Base-by-base conservation (phyloP, 179 eudicot species). In the Carnegiea gigantea region DNA sequence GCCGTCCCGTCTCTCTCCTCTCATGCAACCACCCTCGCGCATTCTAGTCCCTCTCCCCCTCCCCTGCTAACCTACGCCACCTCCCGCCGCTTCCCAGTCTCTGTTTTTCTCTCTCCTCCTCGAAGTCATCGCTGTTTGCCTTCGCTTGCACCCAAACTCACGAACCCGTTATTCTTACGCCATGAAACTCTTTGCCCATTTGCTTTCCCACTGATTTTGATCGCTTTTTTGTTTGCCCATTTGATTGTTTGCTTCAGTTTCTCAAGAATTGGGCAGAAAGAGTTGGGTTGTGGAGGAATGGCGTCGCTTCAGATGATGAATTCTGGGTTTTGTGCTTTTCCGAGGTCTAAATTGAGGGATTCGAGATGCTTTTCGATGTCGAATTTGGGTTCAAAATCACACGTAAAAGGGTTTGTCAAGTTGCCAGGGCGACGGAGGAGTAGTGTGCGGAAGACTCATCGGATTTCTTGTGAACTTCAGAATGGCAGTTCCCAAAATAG, bases 251-350 rank as follows among this genome's bases (percentile, higher is more conserved):
- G 70, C 62, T 33, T n/a, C 11, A 9, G n/a, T 36, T 79, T 51
- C 57, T 11, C 57, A 5, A 76, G 46, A 76, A n/a, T 0, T 9
- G 23, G 65, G 15, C 49, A 76, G 73, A 54, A 71, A 24, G 62
- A 20, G 73, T 33, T 43, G 33, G 57, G 18, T 51, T 73, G 53
- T 18, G 46, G 65, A 70, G 21, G 59, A 78, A 92, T 93, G 93
- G 91, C 88, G 59, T 89, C 92, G 48, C 70, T 90, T 51, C 94
- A 90, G 80, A 71, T 91, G 83, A 62, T 92, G 80, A 92, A 86
- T 59, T 83, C 92, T 13, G 57, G 78, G 76, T 60, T 84, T 53
- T 83, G 83, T 76, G 85, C 86, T 7, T 87, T 87, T 36, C 84
- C 86, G 4, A 77, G 79, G 38, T 82, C 89, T 21, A 87, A 82